Conservation (phyloP, 495 filamentous ascomycete species). For the Talaromyces adpressus region DNA sequence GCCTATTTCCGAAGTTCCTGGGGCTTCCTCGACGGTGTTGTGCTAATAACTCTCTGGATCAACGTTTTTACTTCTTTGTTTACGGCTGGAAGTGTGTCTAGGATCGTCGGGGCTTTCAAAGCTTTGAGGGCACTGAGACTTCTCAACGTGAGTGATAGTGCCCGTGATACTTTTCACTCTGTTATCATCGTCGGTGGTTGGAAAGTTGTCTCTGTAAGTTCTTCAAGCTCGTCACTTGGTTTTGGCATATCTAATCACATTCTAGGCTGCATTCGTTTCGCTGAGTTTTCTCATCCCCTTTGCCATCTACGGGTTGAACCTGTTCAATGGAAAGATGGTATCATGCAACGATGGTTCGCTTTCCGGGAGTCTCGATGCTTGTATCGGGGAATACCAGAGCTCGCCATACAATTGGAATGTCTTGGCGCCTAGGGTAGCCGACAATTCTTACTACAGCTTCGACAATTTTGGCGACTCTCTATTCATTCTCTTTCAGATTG, state of each 20-base stretch:
- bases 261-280: conserved; percentile 79
- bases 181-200: conserved; percentile 87
- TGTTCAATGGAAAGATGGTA: conserved; percentile 79
- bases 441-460: conserved; percentile 85
- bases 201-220: conserved; percentile 68
- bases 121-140: conserved; percentile 88
- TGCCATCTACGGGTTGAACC: conserved; percentile 87
- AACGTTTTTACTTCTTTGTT: conserved; percentile 78
- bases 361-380: conserved; percentile 52
- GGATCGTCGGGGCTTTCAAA: conserved; percentile 95
- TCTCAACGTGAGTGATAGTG: conserved; percentile 93
- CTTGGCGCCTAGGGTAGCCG: conserved; percentile 68
- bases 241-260: conserved; percentile 12
- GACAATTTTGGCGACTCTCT: conserved; percentile 88
- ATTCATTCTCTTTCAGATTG: conserved; percentile 98
- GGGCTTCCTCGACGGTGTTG: conserved; percentile 93
- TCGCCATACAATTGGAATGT: conserved; percentile 77
- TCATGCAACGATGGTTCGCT: conserved; percentile 67
- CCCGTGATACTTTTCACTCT: conserved; percentile 92
- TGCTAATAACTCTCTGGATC: conserved; percentile 92
- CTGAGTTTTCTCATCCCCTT: conserved; percentile 93
- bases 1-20: conserved; percentile 94
- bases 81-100: conserved; percentile 71
- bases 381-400: conserved; percentile 73
- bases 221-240: neutral